Percentiles rank a stretch among this genome's conserved stretches.
phyloP scores from a whole-genome alignment of 148 eudicot genomes.

The Vaccinium vitisidaea region DNA sequence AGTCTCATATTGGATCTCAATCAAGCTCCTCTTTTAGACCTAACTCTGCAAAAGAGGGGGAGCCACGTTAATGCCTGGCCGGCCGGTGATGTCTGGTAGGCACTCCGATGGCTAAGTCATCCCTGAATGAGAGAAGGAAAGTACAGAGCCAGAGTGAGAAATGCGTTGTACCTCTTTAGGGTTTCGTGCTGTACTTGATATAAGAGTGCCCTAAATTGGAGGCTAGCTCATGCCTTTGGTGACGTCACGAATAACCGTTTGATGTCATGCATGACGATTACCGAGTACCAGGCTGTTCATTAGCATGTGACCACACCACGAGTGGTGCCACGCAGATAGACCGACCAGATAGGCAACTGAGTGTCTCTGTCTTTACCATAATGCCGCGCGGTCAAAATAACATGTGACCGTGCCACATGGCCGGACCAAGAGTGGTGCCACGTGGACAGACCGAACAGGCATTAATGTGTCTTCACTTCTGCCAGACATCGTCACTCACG shows the following conservation, averaged over 20 bases:
- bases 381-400: neutral
- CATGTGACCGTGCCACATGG: neutral
- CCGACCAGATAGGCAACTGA: neutral
- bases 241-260: neutral
- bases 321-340: neutral
- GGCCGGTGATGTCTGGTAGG: neutral
- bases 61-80: neutral
- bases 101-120: neutral
- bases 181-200: neutral
- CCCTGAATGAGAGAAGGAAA: neutral
- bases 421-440: neutral
- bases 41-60: neutral
- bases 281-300: neutral
- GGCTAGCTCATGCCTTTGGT: neutral
- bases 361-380: neutral
- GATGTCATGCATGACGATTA: neutral
- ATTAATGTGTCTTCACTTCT: neutral
- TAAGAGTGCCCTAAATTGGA: neutral
- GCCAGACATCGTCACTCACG: neutral
- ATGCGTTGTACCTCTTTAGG: neutral
- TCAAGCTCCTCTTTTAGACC: neutral
- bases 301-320: too few relatives aligned
- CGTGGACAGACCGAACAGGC: neutral
- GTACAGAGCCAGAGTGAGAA: neutral
- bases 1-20: neutral